phyloP scores from a whole-genome alignment of 148 eudicot genomes.

The Arctostaphylos glauca region DNA sequence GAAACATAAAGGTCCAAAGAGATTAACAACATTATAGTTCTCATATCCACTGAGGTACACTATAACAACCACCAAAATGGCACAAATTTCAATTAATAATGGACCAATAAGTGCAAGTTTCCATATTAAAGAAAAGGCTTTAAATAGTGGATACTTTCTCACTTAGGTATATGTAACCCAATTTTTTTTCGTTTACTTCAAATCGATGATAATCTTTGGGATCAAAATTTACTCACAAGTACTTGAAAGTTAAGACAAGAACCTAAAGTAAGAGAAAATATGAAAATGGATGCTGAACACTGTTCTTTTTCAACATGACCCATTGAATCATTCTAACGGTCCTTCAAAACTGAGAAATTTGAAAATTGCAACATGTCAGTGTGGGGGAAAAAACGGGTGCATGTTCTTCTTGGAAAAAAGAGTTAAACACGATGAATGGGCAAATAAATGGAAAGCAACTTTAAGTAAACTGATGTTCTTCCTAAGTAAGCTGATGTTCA shows the following conservation, averaged over 20 bases:
- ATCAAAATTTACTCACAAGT: background rate
- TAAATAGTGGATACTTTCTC: background rate
- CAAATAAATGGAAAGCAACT: background rate
- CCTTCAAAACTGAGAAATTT: background rate
- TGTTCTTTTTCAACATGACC: too few relatives aligned
- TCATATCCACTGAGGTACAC: background rate
- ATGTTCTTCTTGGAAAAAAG: background rate
- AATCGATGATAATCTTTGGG: background rate
- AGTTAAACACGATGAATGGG: background rate
- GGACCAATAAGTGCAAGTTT: background rate
- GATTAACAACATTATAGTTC: conserved; percentile 13
- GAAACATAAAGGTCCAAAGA: conserved; percentile 26
- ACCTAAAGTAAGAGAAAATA: background rate
- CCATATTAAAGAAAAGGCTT: background rate
- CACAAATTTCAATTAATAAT: background rate
- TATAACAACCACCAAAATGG: background rate
- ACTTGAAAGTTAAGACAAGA: background rate
- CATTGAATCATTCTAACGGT: background rate
- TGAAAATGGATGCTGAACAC: background rate
- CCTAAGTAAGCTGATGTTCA: background rate
- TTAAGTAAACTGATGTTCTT: background rate
- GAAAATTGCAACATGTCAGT: background rate
- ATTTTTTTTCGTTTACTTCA: background rate
- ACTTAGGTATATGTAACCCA: background rate
- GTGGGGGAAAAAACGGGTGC: background rate